phyloP scores from a whole-genome alignment of 176 grass and related monocot genomes.

The Olyra latifolia region DNA sequence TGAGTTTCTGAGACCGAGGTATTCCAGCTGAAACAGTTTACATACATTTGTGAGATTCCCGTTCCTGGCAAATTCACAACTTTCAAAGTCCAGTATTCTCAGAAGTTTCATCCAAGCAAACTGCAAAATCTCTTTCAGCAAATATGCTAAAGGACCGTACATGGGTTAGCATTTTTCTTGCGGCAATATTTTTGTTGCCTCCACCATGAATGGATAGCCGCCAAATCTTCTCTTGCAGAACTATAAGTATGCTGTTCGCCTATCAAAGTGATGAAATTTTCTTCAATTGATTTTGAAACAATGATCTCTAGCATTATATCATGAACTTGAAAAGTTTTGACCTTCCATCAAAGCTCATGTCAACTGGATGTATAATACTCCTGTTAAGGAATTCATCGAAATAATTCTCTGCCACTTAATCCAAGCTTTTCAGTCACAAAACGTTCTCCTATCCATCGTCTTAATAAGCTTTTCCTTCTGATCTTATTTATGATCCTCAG shows the following conservation, averaged over 20 bases:
- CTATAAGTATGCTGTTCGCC: slow-evolving; percentile 17
- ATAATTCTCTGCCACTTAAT: slow-evolving; percentile 26
- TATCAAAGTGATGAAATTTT: slow-evolving; percentile 43
- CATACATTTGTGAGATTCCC: slow-evolving; percentile 25
- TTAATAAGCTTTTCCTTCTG: slow-evolving; percentile 41
- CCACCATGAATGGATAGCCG: slow-evolving; percentile 36
- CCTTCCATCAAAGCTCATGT: slow-evolving; percentile 41
- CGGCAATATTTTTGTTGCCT: slow-evolving; percentile 20
- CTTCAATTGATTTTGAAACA: slow-evolving; percentile 39
- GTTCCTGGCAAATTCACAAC: background rate
- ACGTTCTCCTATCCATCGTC: slow-evolving; percentile 39
- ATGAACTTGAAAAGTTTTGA: slow-evolving; percentile 48
- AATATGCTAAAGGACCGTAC: slow-evolving; percentile 49
- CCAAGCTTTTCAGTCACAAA: slow-evolving; percentile 42
- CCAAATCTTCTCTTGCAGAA: slow-evolving; percentile 35
- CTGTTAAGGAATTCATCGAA: slow-evolving; percentile 39
- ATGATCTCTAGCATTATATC: slow-evolving; percentile 47
- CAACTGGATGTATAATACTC: slow-evolving; percentile 18
- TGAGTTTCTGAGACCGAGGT: slow-evolving; percentile 37
- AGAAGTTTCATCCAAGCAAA: slow-evolving; percentile 38
- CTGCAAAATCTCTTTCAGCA: slow-evolving; percentile 16
- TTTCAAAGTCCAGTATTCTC: slow-evolving; percentile 46
- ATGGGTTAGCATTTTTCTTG: slow-evolving; percentile 33
- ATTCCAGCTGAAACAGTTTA: slow-evolving; percentile 39
- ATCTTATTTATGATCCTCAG: slow-evolving; percentile 29